Evolutionary conservation across 1,284 basidiomycete genomes (phyloP).

Genomic region (Trametes pubescens): DNA sequence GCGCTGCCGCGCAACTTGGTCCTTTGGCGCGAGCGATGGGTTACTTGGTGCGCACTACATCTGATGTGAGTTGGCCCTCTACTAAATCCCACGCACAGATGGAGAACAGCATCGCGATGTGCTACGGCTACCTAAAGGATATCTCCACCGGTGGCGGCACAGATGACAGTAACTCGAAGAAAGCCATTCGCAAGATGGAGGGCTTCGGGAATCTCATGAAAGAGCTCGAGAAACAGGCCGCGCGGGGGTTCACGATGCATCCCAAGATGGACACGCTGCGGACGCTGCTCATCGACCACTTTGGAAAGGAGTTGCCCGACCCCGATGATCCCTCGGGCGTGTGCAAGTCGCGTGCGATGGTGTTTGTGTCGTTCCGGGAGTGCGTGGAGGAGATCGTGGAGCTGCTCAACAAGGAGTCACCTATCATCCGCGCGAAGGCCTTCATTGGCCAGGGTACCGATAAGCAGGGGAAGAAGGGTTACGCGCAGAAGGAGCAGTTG

Average conservation of each 20-base stretch:
- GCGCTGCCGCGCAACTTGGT: conserved; percentile 27
- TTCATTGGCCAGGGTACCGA: conserved; percentile 95
- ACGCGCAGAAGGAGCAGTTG: conserved; percentile 92
- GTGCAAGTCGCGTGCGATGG: conserved; percentile 84
- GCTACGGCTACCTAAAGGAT: conserved; percentile 67
- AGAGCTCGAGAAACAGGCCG: conserved; percentile 67
- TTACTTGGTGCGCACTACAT: conserved; percentile 30
- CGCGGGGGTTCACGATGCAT: conserved; percentile 70
- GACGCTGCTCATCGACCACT: conserved; percentile 82
- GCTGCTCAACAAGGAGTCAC: conserved; percentile 74
- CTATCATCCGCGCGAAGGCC: conserved; percentile 78
- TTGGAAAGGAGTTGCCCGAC: conserved; percentile 67
- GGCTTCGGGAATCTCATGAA: conserved; percentile 68
- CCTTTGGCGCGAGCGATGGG: conserved; percentile 32
- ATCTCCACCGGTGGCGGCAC: conserved; percentile 43
- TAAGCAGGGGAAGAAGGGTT: conserved; percentile 87
- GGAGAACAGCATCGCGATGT: conserved; percentile 85
- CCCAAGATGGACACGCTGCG: conserved; percentile 94
- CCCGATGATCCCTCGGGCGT: conserved; percentile 46
- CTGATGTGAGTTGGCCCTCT: background rate
- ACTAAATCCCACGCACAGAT: conserved; percentile 55
- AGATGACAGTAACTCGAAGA: conserved; percentile 46
- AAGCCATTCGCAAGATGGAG: conserved; percentile 59
- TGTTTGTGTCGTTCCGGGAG: conserved; percentile 91
- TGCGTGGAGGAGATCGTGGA: conserved; percentile 93